A percentile compares a stretch with the other conserved stretches of the same genome.
Evolutionary conservation across 2,329 filamentous ascomycete species (phyloP).

Genomic region (Cordyceps farinosa): DNA sequence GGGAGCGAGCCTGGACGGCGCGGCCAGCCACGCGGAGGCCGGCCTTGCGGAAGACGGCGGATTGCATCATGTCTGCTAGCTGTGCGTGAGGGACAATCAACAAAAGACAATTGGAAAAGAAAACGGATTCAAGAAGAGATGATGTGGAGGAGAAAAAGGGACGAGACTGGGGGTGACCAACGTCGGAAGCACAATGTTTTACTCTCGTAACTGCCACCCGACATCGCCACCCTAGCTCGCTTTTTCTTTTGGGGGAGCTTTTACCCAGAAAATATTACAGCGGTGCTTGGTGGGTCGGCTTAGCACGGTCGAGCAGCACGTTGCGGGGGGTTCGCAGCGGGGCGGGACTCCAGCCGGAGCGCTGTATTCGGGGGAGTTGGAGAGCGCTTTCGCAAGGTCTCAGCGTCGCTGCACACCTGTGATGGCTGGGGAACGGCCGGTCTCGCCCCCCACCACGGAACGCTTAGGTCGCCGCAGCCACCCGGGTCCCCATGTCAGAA

Average conservation of each 20-base stretch:
- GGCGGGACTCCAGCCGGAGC: neutral
- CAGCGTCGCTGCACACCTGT: neutral
- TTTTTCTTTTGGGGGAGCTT: constrained; percentile 2
- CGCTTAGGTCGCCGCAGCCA: constrained; percentile 10
- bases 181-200: constrained; percentile 9
- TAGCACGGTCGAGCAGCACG: constrained; percentile 7
- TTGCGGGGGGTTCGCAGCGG: constrained; percentile 7
- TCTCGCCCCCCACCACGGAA: constrained; percentile 2
- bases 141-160: neutral
- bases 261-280: neutral
- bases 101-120: constrained; percentile 20
- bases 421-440: constrained; percentile 12
- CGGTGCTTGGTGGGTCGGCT: constrained; percentile 5
- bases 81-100: neutral
- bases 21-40: constrained; percentile 31
- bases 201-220: constrained; percentile 11
- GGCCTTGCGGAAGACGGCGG: constrained; percentile 31
- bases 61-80: constrained; percentile 29
- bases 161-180: neutral
- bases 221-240: constrained; percentile 6
- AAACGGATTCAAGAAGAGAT: constrained; percentile 5
- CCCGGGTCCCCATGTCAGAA: constrained; percentile 10
- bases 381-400: neutral
- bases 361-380: constrained; percentile 6
- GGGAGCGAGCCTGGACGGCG: constrained; percentile 30